Conservation (phyloP, 805 yeast genomes). For the Pichia ethanolica region DNA sequence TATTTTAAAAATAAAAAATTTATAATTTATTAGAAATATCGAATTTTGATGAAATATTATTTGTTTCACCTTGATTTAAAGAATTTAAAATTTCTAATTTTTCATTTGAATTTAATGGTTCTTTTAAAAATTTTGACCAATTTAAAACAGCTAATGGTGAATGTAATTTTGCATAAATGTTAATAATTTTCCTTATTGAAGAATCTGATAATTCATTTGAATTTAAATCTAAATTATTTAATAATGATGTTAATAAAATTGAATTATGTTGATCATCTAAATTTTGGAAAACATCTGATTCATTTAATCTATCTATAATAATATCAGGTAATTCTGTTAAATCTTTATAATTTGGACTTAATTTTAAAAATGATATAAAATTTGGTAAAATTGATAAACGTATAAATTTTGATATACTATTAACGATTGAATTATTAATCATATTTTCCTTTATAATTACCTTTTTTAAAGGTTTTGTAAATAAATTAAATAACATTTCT, state of each 20-base stretch:
- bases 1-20: too few species aligned
- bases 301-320: constrained; percentile 1
- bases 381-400: constrained; percentile 13
- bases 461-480: constrained; percentile 13
- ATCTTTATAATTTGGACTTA: constrained; percentile 7
- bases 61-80: not conserved
- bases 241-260: constrained; percentile 16
- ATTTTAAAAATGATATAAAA: constrained; percentile 18
- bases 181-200: constrained; percentile 10
- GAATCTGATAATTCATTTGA: constrained; percentile 7
- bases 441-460: constrained; percentile 9
- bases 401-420: constrained; percentile 14
- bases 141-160: constrained; percentile 21
- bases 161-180: constrained; percentile 16
- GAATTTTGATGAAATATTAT: not conserved
- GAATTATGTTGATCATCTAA: constrained; percentile 10
- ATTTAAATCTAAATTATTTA: constrained; percentile 10
- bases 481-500: constrained; percentile 20
- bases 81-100: constrained; percentile 1
- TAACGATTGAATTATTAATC: constrained; percentile 6
- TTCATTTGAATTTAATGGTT: constrained; percentile 6
- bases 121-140: constrained; percentile 14
- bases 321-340: constrained; percentile 4
- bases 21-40: constrained; percentile 4
- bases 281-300: not conserved